phyloP scores from a whole-genome alignment of 495 filamentous ascomycete genomes.

The Penicillium ochrochloron region DNA sequence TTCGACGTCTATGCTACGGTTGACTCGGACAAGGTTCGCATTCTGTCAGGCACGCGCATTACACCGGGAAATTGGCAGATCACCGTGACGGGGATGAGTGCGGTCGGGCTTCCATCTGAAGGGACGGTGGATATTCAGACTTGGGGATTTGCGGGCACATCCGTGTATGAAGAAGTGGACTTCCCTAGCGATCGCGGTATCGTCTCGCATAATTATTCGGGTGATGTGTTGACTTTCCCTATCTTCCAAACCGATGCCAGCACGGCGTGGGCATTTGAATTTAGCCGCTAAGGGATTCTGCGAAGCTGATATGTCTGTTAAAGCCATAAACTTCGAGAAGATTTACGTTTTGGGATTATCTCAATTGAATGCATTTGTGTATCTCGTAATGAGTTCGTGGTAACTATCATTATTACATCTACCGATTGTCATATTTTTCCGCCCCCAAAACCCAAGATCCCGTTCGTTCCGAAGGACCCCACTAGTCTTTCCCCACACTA shows the following conservation, averaged over 20 bases:
- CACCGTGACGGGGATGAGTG: conserved; percentile 30
- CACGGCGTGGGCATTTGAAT: conserved; percentile 45
- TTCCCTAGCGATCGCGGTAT: conserved; percentile 37
- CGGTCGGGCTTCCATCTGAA: conserved; percentile 34
- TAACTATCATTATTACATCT: background rate
- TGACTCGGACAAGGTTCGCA: conserved; percentile 30
- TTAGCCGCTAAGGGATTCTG: conserved; percentile 13
- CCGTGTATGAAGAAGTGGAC: conserved; percentile 30
- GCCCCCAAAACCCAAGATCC: conserved; percentile 15
- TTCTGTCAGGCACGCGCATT: conserved; percentile 38
- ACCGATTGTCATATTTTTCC: background rate
- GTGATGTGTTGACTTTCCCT: conserved; percentile 38
- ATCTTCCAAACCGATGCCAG: conserved; percentile 37
- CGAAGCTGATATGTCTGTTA: background rate
- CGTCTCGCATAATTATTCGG: conserved; percentile 35
- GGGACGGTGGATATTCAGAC: conserved; percentile 39
- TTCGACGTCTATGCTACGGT: conserved; percentile 44
- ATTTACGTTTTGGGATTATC: background rate
- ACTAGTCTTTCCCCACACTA: conserved; percentile 17
- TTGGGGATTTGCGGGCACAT: conserved; percentile 27
- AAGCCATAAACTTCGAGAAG: background rate
- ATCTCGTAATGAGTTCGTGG: background rate
- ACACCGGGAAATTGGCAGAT: conserved; percentile 39
- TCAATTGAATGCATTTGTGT: background rate
- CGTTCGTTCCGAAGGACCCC: conserved; percentile 20